Percentiles rank a stretch among this genome's conserved stretches.
Evolutionary conservation across 2,329 filamentous ascomycete genomes (phyloP).

Genomic region (Parastagonospora nodorum): DNA sequence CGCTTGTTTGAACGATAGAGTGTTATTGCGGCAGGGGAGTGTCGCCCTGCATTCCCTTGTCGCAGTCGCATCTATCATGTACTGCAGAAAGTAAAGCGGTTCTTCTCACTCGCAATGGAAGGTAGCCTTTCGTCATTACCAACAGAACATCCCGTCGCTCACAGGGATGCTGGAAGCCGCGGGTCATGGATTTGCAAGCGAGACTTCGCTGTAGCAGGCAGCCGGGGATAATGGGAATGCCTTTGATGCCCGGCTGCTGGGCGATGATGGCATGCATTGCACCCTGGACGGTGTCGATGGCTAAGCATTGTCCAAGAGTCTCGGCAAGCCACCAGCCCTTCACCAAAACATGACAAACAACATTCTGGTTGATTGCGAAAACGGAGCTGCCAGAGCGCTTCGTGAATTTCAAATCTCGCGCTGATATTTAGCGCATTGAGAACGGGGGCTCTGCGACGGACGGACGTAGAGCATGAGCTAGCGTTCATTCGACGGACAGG

Average conservation of each 20-base stretch:
- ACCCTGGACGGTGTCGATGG: constrained; percentile 2
- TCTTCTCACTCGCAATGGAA: constrained; percentile 1
- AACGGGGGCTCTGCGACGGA: background rate
- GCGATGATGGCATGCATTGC: constrained; percentile 30
- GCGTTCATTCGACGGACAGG: background rate
- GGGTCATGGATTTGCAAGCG: background rate
- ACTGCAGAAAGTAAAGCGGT: background rate
- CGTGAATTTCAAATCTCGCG: constrained; percentile 6
- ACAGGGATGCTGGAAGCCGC: constrained; percentile 14
- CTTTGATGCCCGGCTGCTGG: constrained; percentile 11
- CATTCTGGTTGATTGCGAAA: constrained; percentile 2
- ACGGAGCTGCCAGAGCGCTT: background rate
- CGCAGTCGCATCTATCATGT: too few species aligned
- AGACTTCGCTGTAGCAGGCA: constrained; percentile 3
- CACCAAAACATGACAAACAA: constrained; percentile 24
- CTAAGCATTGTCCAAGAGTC: constrained; percentile 38
- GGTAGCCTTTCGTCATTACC: constrained; percentile 2
- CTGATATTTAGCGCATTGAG: background rate
- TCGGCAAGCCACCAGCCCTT: constrained; percentile 28
- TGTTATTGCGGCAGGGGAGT: background rate
- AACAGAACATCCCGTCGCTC: background rate
- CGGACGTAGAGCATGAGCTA: background rate
- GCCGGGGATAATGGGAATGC: constrained; percentile 17
- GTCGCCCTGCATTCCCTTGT: background rate
- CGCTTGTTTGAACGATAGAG: background rate